Conservation (phyloP, 2,329 filamentous ascomycete species). For the Coniella vitis region DNA sequence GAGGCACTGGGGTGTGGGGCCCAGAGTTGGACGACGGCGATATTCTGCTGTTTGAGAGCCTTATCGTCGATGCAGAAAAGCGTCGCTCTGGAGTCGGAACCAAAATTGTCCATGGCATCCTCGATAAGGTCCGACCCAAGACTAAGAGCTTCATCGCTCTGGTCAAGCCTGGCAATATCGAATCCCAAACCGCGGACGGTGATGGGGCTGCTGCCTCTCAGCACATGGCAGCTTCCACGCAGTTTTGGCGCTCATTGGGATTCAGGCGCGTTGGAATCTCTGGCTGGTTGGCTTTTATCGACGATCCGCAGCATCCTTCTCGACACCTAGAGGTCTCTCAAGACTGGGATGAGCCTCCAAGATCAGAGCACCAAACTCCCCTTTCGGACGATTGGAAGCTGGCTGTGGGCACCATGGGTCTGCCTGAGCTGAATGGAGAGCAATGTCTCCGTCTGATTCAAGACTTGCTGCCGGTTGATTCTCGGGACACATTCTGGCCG, state of each 20-base stretch:
- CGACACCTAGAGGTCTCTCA: too few relatives aligned
- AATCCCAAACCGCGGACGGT: too few relatives aligned
- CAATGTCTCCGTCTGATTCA: too few relatives aligned
- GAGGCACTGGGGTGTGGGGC: conserved; percentile 25
- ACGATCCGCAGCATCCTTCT: background rate
- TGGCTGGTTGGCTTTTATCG: conserved; percentile 24
- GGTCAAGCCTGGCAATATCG: conserved; percentile 16
- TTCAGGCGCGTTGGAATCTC: conserved; percentile 28
- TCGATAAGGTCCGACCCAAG: conserved; percentile 20
- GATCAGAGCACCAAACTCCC: too few relatives aligned
- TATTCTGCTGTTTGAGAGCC: conserved; percentile 21
- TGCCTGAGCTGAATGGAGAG: too few relatives aligned
- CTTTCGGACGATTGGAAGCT: too few relatives aligned
- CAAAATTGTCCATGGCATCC: conserved; percentile 24
- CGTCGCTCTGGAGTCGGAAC: conserved; percentile 25
- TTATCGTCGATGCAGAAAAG: conserved; percentile 10
- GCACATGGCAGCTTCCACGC: conserved; percentile 8
- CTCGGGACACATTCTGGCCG: too few relatives aligned
- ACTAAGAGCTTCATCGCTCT: conserved; percentile 18
- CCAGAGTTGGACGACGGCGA: conserved; percentile 23
- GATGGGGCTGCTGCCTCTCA: too few relatives aligned
- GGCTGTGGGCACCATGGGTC: too few relatives aligned
- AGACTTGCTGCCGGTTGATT: too few relatives aligned
- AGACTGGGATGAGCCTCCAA: too few relatives aligned
- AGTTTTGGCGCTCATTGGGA: conserved; percentile 24